Conservation (phyloP, 192 early-diverging fungal genomes). For the Pecoramyces ruminantium region DNA sequence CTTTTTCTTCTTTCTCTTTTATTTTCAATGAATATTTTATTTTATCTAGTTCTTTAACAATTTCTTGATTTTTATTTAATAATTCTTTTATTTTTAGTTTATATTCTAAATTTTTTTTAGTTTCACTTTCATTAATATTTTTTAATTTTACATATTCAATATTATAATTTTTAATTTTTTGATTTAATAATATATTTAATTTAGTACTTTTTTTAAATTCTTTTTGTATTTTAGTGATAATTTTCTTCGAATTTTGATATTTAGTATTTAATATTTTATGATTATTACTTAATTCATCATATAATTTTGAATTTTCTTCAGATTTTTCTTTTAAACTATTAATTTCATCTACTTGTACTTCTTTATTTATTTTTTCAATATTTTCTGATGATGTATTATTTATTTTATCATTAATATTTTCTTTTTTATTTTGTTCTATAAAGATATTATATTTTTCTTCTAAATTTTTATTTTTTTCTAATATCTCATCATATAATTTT, state of each 20-base stretch:
- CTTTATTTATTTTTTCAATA: background rate
- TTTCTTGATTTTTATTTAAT: background rate
- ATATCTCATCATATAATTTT: no score
- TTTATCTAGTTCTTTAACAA: background rate
- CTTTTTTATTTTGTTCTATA: background rate
- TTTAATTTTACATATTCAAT: background rate
- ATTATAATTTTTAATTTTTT: background rate
- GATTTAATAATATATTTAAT: background rate
- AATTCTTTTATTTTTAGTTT: background rate
- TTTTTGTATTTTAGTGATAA: background rate
- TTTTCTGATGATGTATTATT: background rate
- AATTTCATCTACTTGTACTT: background rate
- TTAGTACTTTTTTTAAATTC: background rate
- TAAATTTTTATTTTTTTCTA: background rate
- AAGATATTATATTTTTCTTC: background rate
- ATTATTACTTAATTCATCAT: background rate
- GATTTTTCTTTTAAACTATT: background rate
- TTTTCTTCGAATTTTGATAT: background rate
- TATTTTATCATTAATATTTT: background rate
- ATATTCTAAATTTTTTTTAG: background rate
- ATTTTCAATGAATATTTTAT: background rate
- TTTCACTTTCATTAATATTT: background rate
- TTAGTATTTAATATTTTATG: background rate
- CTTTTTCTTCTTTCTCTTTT: background rate
- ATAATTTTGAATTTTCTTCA: background rate